These are phyloP conservation scores for Corymbia citriodora DNA, from an alignment of 441 rosid genomes.

Conservation along the genomic window DNA sequence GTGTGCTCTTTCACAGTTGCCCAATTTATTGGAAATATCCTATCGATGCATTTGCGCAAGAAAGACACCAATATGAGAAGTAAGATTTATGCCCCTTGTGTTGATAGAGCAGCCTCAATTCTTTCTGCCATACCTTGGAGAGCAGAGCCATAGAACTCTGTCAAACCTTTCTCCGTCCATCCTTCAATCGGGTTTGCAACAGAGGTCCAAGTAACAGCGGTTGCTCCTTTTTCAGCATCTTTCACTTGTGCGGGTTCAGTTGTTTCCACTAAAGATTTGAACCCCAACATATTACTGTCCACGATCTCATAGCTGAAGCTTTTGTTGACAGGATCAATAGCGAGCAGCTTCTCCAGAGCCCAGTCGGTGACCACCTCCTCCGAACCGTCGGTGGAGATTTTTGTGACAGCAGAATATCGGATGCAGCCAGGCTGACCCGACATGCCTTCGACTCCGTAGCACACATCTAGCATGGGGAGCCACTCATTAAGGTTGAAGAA, in stretches of 20 bases:
- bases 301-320: neutral
- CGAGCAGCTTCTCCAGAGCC: neutral
- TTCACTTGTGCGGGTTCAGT: neutral
- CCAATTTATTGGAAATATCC: neutral
- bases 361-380: neutral
- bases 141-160: neutral
- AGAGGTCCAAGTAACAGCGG: neutral
- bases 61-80: neutral
- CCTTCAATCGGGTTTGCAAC: neutral
- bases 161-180: neutral
- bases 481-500: conserved; percentile 42
- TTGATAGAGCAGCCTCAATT: neutral
- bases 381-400: neutral
- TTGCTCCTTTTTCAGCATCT: neutral
- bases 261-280: neutral
- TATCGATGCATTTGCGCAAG: neutral
- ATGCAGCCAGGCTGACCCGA: conserved; percentile 42
- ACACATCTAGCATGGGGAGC: conserved; percentile 44
- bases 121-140: neutral
- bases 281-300: neutral
- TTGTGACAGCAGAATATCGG: conserved; percentile 3
- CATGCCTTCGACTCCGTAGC: conserved; percentile 23
- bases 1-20: neutral
- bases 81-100: neutral
- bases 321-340: neutral